Conservation (phyloP, 371 early-diverging fungal species). For the Chytridium lagenaria region DNA sequence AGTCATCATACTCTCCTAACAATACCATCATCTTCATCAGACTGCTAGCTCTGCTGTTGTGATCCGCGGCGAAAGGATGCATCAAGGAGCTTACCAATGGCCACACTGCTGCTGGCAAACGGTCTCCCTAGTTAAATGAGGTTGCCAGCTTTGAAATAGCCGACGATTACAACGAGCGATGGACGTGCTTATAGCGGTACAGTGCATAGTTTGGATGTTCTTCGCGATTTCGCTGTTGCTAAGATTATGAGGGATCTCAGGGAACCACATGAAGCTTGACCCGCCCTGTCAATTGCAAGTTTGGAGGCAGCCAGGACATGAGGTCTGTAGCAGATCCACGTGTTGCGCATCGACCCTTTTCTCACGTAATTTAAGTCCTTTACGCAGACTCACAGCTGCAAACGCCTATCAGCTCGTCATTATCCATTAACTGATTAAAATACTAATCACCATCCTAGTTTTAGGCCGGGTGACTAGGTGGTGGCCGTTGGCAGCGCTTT, state of each 20-base stretch:
- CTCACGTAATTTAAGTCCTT: no score
- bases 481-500: constrained; percentile 55
- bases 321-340: constrained; percentile 19
- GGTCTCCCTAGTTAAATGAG: no score
- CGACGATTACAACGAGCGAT: constrained; percentile 44
- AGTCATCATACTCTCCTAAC: no score
- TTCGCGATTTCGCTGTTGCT: constrained; percentile 53
- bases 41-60: no score
- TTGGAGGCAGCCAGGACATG: constrained; percentile 22
- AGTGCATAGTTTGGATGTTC: constrained; percentile 47
- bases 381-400: no score
- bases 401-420: no score
- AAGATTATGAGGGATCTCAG: constrained; percentile 28
- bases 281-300: constrained; percentile 30
- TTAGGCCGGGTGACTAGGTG: constrained; percentile 51
- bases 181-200: constrained; percentile 41
- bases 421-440: no score
- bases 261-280: constrained; percentile 20
- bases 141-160: no score
- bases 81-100: no score
- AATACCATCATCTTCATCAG: no score
- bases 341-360: not conserved
- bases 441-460: not conserved
- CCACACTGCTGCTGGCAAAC: no score
- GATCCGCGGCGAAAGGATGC: no score